Evolutionary conservation across 768 basidiomycete genomes (phyloP).

Genomic region (Auriscalpium microsporum): DNA sequence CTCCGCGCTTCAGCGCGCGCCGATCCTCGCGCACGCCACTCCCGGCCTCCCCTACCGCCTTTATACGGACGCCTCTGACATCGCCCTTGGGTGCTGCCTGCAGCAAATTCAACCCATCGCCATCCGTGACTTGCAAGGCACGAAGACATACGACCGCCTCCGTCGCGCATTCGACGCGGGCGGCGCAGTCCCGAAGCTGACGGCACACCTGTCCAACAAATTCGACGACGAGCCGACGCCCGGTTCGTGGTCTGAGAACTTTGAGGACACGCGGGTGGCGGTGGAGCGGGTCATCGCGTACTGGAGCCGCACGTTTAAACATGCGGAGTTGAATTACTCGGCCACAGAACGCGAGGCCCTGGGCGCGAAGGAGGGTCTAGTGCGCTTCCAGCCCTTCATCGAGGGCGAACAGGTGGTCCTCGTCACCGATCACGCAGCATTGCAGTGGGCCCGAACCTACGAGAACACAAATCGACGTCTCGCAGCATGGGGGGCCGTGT

Average conservation of each 20-base stretch:
- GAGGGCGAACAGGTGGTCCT: constrained; percentile 17
- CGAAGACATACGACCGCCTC: constrained; percentile 15
- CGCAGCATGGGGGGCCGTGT: constrained; percentile 28
- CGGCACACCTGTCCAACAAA: constrained; percentile 4
- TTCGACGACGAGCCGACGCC: not conserved
- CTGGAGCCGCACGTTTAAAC: constrained; percentile 18
- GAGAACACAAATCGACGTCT: constrained; percentile 31
- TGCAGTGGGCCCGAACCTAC: constrained; percentile 30
- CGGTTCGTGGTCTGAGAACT: constrained; percentile 8
- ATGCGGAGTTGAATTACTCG: constrained; percentile 19
- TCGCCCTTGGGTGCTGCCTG: constrained; percentile 14
- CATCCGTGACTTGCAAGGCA: constrained; percentile 17
- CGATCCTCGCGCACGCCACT: constrained; percentile 25
- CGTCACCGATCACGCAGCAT: constrained; percentile 19
- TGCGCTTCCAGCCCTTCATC: constrained; percentile 20
- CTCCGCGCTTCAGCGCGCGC: constrained; percentile 22
- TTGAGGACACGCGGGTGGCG: constrained; percentile 16
- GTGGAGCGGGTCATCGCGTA: constrained; percentile 22
- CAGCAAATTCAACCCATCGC: constrained; percentile 20
- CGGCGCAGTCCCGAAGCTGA: constrained; percentile 8
- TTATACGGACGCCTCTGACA: constrained; percentile 26
- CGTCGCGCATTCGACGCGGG: constrained; percentile 5
- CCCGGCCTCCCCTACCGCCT: constrained; percentile 25
- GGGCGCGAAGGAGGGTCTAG: constrained; percentile 16
- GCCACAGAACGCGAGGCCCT: constrained; percentile 20